Evolutionary conservation across 495 filamentous ascomycete genomes (phyloP), one percentile per base, ranked within the genome.

Genomic region (Durotheca rogersii): DNA sequence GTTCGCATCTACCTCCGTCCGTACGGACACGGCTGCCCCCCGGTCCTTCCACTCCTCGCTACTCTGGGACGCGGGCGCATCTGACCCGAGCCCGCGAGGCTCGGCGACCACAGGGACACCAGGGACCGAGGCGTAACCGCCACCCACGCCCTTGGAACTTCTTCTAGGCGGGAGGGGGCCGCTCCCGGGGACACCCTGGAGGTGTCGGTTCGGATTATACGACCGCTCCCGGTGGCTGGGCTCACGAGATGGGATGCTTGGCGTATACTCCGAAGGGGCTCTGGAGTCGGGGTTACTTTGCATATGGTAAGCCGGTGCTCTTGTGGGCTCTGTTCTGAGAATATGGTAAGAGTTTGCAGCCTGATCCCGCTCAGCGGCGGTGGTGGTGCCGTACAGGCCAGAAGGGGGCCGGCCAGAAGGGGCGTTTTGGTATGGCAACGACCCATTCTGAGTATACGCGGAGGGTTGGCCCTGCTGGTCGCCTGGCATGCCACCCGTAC

Each of bases 11-110:
- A 78, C 70, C 66, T 96, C 92, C 65, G 87, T 84, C 46, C 84
- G 80, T 31, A 89, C 72, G 6, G 83, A 79, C 7, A 93, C 81
- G 1, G 93, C 88, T 3, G 93, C 93, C 30, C 93, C 92, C 43
- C 83, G 84, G 15, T 98, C 93, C 67, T 95, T 87, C 93, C 93
- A 96, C 36, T 96, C 92, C 46, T 96, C 92, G 62, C 83, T 92
- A 62, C 84, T 90, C 3, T 81, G 68, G 18, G 80, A 63, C 4
- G 81, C 79, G 2, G 81, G 83, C 36, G 82, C 79, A 58, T 93
- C 88, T 40, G 78, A 60, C 18, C 68, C 75, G 57, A 89, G 86
- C 17, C 79, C 64, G 36, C 67, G 67, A 31, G 65, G 60, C n/a
- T 72, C 59, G 12, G 63, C 63, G 9, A 69, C 68, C 19, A 63